These are phyloP conservation scores for Castanospermum australe DNA, from an alignment of 306 rosid genomes.

Conservation along the genomic window DNA sequence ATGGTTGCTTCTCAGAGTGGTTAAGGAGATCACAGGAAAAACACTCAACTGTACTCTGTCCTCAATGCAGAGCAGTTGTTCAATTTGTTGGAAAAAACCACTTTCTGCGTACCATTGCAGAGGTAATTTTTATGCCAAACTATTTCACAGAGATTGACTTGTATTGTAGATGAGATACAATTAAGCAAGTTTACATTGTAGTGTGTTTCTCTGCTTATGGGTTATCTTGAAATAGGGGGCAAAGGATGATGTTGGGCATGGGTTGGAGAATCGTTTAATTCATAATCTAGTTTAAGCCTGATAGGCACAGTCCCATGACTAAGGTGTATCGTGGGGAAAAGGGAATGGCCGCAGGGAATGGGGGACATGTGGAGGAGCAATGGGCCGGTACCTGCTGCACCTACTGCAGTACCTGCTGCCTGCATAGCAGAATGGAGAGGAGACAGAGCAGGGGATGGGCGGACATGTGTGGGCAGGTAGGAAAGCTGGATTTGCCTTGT, in stretches of 20 bases:
- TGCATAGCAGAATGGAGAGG: no score
- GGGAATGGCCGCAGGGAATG: no score
- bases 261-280: background rate
- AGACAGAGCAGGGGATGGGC: no score
- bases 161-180: slow-evolving; percentile 5
- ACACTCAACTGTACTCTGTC: slow-evolving; percentile 74
- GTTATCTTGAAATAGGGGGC: background rate
- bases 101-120: slow-evolving; percentile 66
- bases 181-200: background rate
- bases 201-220: background rate
- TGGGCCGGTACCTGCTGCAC: no score
- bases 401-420: no score
- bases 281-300: background rate
- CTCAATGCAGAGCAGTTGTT: slow-evolving; percentile 88
- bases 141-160: slow-evolving; percentile 6
- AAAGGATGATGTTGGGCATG: slow-evolving; percentile 1
- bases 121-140: slow-evolving; percentile 42
- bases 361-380: no score
- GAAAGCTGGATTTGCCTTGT: no score
- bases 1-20: slow-evolving; percentile 99
- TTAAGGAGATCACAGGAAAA: slow-evolving; percentile 71
- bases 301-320: no score
- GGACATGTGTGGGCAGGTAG: no score
- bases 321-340: no score
- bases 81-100: slow-evolving; percentile 91